Evolutionary conservation across 306 rosid species (phyloP).

Genomic region (Pterocarpus santalinus): DNA sequence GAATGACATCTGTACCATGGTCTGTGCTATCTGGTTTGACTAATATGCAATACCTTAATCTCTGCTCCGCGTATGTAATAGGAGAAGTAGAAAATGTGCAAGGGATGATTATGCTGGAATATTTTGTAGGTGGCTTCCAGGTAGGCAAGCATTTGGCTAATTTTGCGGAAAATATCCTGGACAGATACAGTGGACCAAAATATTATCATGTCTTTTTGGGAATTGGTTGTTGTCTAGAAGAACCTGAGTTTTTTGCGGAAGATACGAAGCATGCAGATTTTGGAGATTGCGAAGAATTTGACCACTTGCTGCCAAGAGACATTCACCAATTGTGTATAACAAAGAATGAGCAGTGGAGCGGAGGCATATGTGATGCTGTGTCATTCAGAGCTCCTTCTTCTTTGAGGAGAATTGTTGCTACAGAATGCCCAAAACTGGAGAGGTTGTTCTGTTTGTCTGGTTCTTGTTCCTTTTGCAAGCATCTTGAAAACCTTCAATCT

Average conservation of each 20-base stretch:
- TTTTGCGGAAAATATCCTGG: neutral
- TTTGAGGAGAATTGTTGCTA: neutral
- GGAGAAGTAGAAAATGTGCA: neutral
- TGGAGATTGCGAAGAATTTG: neutral
- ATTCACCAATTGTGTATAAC: neutral
- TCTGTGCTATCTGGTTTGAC: neutral
- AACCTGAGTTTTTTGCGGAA: no score
- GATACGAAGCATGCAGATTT: neutral
- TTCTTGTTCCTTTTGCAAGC: neutral
- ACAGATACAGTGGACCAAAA: neutral
- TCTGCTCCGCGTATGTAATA: neutral
- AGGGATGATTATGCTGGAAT: neutral
- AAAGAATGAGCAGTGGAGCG: neutral
- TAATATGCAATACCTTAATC: neutral
- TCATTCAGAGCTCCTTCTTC: neutral
- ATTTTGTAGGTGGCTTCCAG: neutral
- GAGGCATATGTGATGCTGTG: neutral
- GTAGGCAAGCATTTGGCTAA: neutral
- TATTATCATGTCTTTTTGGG: neutral
- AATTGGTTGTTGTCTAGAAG: rapidly evolving
- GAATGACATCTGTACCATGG: neutral
- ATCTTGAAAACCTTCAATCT: neutral
- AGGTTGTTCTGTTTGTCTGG: neutral
- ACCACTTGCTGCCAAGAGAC: neutral
- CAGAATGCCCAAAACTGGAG: neutral